phyloP scores from a whole-genome alignment of 2,329 filamentous ascomycete genomes.

The Metarhizium guizhouense region DNA sequence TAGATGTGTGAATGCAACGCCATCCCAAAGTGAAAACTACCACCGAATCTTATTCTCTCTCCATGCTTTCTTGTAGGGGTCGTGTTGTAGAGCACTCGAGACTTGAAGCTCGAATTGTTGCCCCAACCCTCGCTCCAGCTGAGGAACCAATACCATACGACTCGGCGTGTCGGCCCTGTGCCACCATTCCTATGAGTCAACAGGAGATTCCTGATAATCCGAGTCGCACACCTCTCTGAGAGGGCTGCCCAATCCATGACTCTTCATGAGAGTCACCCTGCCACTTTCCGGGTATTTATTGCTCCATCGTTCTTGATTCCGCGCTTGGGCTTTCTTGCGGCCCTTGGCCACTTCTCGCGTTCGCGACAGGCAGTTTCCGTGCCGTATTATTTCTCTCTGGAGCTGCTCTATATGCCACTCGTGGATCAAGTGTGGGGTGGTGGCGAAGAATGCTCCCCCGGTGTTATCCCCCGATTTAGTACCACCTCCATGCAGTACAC shows the following conservation, averaged over 20 bases:
- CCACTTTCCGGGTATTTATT: neutral
- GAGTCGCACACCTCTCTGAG: constrained; percentile 10
- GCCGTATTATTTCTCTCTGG: neutral
- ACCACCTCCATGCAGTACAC: neutral
- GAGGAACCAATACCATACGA: neutral
- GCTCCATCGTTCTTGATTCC: constrained; percentile 2
- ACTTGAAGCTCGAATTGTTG: neutral
- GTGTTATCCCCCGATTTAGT: neutral
- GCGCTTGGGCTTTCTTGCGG: neutral
- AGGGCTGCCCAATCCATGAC: constrained; percentile 14
- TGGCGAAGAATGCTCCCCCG: neutral
- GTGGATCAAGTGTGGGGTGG: neutral
- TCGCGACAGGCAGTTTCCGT: neutral
- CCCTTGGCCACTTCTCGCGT: neutral
- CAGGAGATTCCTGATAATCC: constrained; percentile 8
- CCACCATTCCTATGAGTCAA: neutral
- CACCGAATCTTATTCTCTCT: neutral
- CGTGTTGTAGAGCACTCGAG: neutral
- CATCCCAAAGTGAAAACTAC: neutral
- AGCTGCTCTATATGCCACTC: neutral
- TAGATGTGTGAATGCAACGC: neutral
- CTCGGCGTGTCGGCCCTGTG: neutral
- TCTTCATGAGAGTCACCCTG: constrained; percentile 10
- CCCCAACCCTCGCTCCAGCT: neutral
- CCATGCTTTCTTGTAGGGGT: neutral